Percentiles rank a stretch among this genome's conserved stretches.
Conservation (phyloP, 1,139 yeast species). For the Zygosaccharomyces pseudobailii region DNA sequence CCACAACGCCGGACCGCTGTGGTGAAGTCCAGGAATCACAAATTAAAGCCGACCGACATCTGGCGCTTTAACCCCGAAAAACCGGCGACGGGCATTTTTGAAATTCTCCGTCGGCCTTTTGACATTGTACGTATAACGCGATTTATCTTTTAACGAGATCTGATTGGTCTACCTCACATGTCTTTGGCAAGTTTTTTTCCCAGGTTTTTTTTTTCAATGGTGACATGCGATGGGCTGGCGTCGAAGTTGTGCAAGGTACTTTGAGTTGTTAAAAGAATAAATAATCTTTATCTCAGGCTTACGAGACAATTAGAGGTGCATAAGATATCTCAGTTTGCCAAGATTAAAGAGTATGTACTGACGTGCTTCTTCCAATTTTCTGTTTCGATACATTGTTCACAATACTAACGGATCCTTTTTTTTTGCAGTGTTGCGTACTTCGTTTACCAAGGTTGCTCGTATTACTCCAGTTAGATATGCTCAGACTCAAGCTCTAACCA, state of each 20-base stretch:
- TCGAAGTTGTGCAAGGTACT: background rate
- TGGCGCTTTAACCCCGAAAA: background rate
- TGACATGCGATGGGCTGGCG: slow-evolving; percentile 10
- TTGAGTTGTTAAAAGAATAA: background rate
- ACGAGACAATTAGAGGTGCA: background rate
- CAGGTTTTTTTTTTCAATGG: background rate
- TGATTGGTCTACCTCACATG: slow-evolving; percentile 14
- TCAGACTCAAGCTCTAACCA: slow-evolving; percentile 62
- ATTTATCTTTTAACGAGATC: slow-evolving; percentile 7
- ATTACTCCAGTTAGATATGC: slow-evolving; percentile 39
- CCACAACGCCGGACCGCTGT: slow-evolving; percentile 8
- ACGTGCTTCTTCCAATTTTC: background rate
- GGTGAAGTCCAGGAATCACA: slow-evolving; percentile 5
- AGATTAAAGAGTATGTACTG: background rate
- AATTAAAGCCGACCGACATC: background rate
- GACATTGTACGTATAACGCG: slow-evolving; percentile 2
- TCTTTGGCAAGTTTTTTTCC: slow-evolving; percentile 1
- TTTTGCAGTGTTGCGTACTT: slow-evolving; percentile 15
- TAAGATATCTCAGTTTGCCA: background rate
- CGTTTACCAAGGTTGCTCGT: slow-evolving; percentile 29
- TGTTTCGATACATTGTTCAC: background rate
- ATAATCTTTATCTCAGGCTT: background rate
- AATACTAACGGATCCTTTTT: slow-evolving; percentile 4
- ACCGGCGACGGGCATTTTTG: background rate
- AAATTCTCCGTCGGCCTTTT: background rate